Conservation (phyloP, 2,329 filamentous ascomycete genomes). For the Cladosporium velox region DNA sequence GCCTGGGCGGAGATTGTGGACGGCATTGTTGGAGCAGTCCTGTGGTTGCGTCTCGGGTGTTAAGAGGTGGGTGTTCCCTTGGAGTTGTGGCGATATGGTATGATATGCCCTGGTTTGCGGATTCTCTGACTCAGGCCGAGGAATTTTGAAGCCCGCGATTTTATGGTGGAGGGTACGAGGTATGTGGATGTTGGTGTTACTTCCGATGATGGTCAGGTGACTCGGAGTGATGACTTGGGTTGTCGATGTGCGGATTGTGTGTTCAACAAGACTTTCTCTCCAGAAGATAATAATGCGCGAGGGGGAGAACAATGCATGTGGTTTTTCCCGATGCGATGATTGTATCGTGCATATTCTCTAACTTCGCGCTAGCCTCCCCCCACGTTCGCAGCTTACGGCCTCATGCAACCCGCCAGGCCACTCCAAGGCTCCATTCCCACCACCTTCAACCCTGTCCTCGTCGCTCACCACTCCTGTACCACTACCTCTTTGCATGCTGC, state of each 20-base stretch:
- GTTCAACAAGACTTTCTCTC: neutral
- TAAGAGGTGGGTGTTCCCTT: neutral
- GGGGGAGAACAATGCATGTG: neutral
- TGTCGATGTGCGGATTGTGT: neutral
- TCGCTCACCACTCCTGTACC: neutral
- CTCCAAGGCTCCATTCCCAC: neutral
- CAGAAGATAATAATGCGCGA: neutral
- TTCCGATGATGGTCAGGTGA: neutral
- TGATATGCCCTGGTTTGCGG: neutral
- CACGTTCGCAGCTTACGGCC: neutral
- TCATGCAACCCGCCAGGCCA: neutral
- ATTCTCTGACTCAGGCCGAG: conserved; percentile 18
- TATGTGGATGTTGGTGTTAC: neutral
- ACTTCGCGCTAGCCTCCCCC: too few species aligned
- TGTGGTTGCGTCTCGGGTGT: neutral
- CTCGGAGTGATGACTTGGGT: neutral
- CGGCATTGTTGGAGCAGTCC: conserved; percentile 52
- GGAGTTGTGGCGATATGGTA: neutral
- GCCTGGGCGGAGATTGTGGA: conserved; percentile 59
- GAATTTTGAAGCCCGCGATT: conserved; percentile 1
- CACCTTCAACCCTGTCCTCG: neutral
- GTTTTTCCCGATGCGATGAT: neutral
- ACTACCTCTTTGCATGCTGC: neutral
- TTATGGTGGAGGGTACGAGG: neutral
- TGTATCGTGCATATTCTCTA: conserved; percentile 8